Evolutionary conservation across 1,284 basidiomycete species (phyloP).

Genomic region (Puccinia polysora): DNA sequence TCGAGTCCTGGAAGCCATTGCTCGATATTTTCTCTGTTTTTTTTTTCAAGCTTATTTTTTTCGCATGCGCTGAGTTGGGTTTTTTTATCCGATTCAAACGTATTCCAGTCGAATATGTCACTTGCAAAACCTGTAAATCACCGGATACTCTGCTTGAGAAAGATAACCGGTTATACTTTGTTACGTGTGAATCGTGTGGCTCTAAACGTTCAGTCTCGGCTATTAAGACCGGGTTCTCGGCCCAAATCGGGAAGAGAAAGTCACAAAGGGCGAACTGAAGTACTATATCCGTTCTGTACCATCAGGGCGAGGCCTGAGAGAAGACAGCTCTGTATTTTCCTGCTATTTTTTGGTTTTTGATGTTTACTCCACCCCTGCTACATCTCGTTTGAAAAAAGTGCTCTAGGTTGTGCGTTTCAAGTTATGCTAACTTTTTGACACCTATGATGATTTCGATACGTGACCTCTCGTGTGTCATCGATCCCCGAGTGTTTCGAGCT

Average conservation of each 20-base stretch:
- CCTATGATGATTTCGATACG: too few relatives aligned
- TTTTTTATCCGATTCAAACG: neutral
- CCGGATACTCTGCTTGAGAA: slow-evolving; percentile 93
- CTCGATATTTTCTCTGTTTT: neutral
- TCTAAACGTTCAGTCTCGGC: slow-evolving; percentile 73
- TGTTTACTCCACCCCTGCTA: too few relatives aligned
- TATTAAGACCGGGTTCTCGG: slow-evolving; percentile 99
- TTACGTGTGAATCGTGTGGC: slow-evolving; percentile 91
- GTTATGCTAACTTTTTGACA: too few relatives aligned
- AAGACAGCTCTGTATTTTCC: too few relatives aligned
- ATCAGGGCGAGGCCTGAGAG: too few relatives aligned
- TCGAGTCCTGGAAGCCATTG: neutral
- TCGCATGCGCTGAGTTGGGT: neutral
- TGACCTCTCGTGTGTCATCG: too few relatives aligned
- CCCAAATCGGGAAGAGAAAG: slow-evolving; percentile 71
- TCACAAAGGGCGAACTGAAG: slow-evolving; percentile 36
- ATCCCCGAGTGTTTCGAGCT: too few relatives aligned
- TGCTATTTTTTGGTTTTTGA: too few relatives aligned
- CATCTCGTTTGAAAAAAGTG: too few relatives aligned
- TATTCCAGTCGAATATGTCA: slow-evolving; percentile 86
- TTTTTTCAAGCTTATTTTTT: slow-evolving; percentile 1
- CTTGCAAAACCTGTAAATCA: slow-evolving; percentile 99
- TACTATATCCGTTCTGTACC: too few relatives aligned
- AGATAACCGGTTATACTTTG: slow-evolving; percentile 99
- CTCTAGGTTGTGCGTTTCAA: too few relatives aligned